A percentile compares a stretch with the other conserved stretches of the same genome.
Conservation (phyloP, 371 early-diverging fungal genomes). For the Haplosporangium sp. region DNA sequence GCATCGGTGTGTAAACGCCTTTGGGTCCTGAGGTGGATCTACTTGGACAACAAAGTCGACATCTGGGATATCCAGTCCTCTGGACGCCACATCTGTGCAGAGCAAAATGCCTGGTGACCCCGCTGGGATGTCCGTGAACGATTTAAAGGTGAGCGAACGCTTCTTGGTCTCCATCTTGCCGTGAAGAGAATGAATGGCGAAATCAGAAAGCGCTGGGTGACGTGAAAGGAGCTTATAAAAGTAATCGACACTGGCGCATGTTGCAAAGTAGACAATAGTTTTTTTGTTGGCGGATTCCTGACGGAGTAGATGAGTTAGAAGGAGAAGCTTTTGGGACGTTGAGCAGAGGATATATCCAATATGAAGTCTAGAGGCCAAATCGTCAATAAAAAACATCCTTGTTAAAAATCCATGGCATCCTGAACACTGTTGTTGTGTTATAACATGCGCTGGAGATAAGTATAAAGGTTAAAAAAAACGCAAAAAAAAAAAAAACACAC, state of each 20-base stretch:
- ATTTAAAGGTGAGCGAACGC: constrained; percentile 73
- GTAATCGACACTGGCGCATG: constrained; percentile 96
- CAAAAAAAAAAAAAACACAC: constrained; percentile 5
- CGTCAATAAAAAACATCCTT: neutral
- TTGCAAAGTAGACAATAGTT: constrained; percentile 93
- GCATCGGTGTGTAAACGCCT: constrained; percentile 97
- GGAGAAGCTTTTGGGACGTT: constrained; percentile 83
- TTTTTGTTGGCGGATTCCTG: constrained; percentile 73
- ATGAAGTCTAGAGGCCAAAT: constrained; percentile 59
- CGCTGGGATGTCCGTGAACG: constrained; percentile 68
- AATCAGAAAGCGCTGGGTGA: constrained; percentile 57
- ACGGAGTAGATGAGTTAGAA: constrained; percentile 73
- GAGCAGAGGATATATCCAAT: constrained; percentile 82
- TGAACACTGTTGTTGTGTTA: no score
- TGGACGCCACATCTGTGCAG: constrained; percentile 98
- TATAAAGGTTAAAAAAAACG: neutral
- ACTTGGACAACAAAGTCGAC: constrained; percentile 97
- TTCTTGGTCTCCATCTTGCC: constrained; percentile 94
- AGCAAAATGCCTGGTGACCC: constrained; percentile 82
- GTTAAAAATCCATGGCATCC: neutral
- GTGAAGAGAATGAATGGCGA: constrained; percentile 85
- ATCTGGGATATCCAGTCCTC: constrained; percentile 98
- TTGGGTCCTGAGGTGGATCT: constrained; percentile 97
- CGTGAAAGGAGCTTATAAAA: constrained; percentile 76
- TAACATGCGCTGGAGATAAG: neutral